Base-by-base conservation (phyloP, 495 filamentous ascomycete genomes). In the Xeromyces bisporus region DNA sequence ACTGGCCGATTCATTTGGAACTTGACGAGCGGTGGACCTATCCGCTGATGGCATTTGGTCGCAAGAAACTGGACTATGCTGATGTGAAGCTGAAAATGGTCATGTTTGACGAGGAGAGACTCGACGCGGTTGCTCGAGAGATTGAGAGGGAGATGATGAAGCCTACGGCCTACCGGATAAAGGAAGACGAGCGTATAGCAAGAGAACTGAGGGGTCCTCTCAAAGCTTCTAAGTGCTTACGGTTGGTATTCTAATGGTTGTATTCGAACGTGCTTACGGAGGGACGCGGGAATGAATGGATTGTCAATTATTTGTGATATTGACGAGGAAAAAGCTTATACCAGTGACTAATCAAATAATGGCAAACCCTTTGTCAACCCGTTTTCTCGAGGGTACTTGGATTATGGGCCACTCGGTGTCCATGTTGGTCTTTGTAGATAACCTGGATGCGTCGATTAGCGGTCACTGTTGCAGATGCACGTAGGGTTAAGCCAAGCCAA, bases 311-410 rank as follows among this genome's bases (percentile, higher is more conserved):
- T 17, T 15, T 43, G 42, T 24, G 35, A 60, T 53, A 29, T 54
- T 58, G 32, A 58, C 44, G 36, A 58, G 58, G 24, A 52, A 58
- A 47, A 58, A 24, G 23, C 23, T 24, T 6, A 6, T 24, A 24
- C 23, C 23, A 24, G n/a, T n/a, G 23, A 24, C 6, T 24, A 24
- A 24, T 24, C 23, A 24, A 24, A 7, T 7, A 24, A 24, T 24
- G n/a, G n/a, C n/a, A 24, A n/a, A 24, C 23, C 23, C n/a, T 7
- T 24, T n/a, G 6, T 7, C 23, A n/a, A n/a, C n/a, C n/a, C n/a
- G n/a, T 24, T 35, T 48, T 44, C 27, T 41, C 36, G 20, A 45
- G 24, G 4, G 41, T 41, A 14, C 16, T 34, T 8, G 43, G 50
- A 28, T 45, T 42, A 33, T 52, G 46, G 17, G 42, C 42, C 7